phyloP scores from a whole-genome alignment of 768 basidiomycete species.

The Mycena metata region DNA sequence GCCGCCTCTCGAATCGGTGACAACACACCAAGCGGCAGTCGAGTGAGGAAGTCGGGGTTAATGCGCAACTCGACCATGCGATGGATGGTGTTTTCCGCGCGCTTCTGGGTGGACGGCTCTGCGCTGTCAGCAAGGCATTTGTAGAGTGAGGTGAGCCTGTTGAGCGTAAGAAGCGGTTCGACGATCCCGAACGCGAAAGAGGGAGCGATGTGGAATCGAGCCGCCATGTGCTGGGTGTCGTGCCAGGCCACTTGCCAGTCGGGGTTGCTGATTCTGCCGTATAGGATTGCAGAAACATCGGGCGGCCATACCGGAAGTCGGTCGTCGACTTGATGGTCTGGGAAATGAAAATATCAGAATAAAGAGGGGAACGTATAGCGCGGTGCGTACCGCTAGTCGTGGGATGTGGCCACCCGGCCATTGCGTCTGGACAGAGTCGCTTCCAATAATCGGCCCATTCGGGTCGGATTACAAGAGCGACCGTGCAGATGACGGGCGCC shows the following conservation, averaged over 20 bases:
- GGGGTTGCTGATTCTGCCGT: conserved; percentile 70
- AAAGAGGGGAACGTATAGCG: conserved; percentile 1
- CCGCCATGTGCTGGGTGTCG: conserved; percentile 62
- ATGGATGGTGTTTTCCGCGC: conserved; percentile 75
- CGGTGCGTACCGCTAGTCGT: conserved; percentile 56
- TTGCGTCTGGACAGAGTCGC: conserved; percentile 76
- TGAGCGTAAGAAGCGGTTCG: conserved; percentile 69
- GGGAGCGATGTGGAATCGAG: conserved; percentile 62
- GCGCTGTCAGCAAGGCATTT: conserved; percentile 69
- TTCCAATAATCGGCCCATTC: conserved; percentile 98
- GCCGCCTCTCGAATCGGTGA: conserved; percentile 88
- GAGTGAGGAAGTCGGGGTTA: conserved; percentile 63
- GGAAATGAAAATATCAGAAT: background rate
- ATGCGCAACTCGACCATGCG: conserved; percentile 65
- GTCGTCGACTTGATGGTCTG: conserved; percentile 69
- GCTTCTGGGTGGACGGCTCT: conserved; percentile 65
- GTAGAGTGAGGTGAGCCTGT: conserved; percentile 69
- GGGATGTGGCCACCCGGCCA: conserved; percentile 71
- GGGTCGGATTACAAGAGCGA: conserved; percentile 74
- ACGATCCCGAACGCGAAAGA: conserved; percentile 74
- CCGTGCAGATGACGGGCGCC: conserved; percentile 71
- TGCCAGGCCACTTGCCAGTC: conserved; percentile 75
- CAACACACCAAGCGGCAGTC: conserved; percentile 77
- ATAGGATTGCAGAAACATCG: conserved; percentile 79
- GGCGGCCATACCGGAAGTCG: conserved; percentile 83